Base-by-base conservation (phyloP, 2,329 filamentous ascomycete species). In the Apiospora marii region DNA sequence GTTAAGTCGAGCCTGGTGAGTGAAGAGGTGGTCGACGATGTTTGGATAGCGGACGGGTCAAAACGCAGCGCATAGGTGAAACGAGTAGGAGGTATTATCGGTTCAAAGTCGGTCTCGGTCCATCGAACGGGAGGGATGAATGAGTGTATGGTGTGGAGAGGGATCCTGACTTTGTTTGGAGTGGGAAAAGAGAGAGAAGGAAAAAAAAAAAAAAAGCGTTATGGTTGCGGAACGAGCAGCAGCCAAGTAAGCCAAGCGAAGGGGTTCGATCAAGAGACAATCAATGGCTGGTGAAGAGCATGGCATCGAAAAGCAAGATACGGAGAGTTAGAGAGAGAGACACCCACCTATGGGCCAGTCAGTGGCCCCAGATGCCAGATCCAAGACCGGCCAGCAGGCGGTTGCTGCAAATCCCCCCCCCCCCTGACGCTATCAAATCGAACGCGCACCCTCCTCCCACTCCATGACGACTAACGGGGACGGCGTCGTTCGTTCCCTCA, bases 281-380 rank as follows among this genome's bases (percentile, higher is more conserved):
- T 30, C 30, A 46, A 43, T 67, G 76, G 75, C 75, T 76, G 75
- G 74, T 71, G 76, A 76, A 74, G 75, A 78, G 74, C 74, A 10
- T 41, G 78, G 74, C 74, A 10, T 41, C 37, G 74, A 69, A 74
- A 75, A 76, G 70, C 68, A 75, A 69, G 73, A 74, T 41, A 48
- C 41, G 27, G 27, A 37, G 44, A 7, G 27, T 30, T 30, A 30
- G 27, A 30, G 27, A 30, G 46, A 69, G n/a, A 49, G 22, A 19
- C 3, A 22, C 58, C 5, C 3, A 22, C 58, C 5, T 19, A 41
- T 64, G 58, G 58, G 22, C 22, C 58, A 64, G 58, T 7, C 1
- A 22, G 69, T 70, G 49, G 69, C 22, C 69, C 49, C 27, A 61
- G 69, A 70, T 41, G 1, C 8, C 16, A 64, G 53, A 37, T 37